phyloP scores from a whole-genome alignment of 2,329 filamentous ascomycete genomes.

The Xylariales sp. region DNA sequence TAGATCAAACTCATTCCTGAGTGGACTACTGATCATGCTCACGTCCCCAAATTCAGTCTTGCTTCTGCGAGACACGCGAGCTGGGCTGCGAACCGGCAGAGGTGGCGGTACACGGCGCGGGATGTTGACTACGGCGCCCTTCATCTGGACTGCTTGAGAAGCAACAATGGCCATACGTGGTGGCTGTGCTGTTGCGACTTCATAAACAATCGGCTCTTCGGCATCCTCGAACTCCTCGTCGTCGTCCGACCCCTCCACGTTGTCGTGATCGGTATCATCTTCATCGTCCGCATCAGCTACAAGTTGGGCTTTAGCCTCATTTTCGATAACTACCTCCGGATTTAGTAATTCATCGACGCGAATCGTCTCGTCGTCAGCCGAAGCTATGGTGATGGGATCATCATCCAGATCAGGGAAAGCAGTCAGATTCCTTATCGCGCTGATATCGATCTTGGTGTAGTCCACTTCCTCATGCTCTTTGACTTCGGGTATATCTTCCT shows the following conservation, averaged over 20 bases:
- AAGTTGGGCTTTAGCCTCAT: constrained; percentile 19
- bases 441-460: constrained; percentile 55
- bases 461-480: constrained; percentile 49
- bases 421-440: constrained; percentile 42
- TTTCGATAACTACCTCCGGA: constrained; percentile 7
- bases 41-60: constrained; percentile 58
- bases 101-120: constrained; percentile 74
- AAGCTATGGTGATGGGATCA: constrained; percentile 13
- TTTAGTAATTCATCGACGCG: constrained; percentile 3
- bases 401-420: constrained; percentile 34
- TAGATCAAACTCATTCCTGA: constrained; percentile 42
- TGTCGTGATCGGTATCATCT: constrained; percentile 32
- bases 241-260: constrained; percentile 42
- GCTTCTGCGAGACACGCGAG: constrained; percentile 51
- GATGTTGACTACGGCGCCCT: constrained; percentile 79
- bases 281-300: constrained; percentile 24
- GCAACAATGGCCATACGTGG: constrained; percentile 55
- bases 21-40: constrained; percentile 42
- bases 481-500: constrained; percentile 35
- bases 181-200: constrained; percentile 55
- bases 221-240: constrained; percentile 44
- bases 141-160: constrained; percentile 63
- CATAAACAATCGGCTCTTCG: constrained; percentile 65
- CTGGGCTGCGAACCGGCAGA: constrained; percentile 72
- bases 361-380: background rate